Conservation (phyloP, 331 rosid species). For the Malus hybrid region DNA sequence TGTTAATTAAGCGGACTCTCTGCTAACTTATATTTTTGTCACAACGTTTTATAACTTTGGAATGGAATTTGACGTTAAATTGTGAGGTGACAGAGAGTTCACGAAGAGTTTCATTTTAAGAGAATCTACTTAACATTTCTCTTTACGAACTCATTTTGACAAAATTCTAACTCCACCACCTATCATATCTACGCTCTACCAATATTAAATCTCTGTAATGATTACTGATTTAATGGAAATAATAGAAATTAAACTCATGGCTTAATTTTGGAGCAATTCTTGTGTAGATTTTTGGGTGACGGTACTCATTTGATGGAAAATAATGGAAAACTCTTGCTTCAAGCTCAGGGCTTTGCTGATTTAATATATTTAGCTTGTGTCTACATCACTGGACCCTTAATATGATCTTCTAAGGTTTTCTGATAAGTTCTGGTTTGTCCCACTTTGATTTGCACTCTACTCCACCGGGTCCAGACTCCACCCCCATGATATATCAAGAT, state of each 20-base stretch:
- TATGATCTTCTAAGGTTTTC: neutral
- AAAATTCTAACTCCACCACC: neutral
- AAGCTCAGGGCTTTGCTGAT: neutral
- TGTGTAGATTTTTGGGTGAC: neutral
- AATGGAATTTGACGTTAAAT: too few species aligned
- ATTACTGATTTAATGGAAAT: neutral
- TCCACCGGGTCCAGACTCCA: neutral
- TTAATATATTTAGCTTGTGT: neutral
- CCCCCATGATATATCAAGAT: neutral
- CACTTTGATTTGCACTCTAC: neutral
- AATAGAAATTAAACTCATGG: neutral
- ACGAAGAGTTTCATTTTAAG: rapidly evolving
- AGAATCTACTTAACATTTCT: too few species aligned
- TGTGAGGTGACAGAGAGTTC: too few species aligned
- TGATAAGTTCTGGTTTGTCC: neutral
- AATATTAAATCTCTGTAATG: neutral
- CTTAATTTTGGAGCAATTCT: neutral
- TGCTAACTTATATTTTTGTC: too few species aligned
- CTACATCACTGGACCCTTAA: neutral
- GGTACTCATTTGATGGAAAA: neutral
- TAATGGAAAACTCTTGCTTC: neutral
- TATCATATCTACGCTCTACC: neutral
- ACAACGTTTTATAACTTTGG: too few species aligned
- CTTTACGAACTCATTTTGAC: too few species aligned
- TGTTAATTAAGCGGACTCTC: too few species aligned